Evolutionary conservation across 176 grass and related monocot species (phyloP).

Genomic region (Phyllostachys edulis): DNA sequence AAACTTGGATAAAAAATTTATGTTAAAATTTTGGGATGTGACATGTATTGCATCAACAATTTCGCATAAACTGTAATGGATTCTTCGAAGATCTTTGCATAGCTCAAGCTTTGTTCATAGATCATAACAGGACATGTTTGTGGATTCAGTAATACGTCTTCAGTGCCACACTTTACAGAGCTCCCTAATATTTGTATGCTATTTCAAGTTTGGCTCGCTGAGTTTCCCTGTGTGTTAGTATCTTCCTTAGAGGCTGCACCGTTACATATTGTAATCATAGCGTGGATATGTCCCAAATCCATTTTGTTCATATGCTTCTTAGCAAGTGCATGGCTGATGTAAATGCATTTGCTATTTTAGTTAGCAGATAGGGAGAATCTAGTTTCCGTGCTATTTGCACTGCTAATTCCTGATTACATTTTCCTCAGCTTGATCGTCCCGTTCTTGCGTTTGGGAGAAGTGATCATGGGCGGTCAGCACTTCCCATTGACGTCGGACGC

Average conservation of each 20-base stretch:
- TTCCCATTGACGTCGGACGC: conserved; percentile 80
- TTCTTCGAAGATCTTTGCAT: background rate
- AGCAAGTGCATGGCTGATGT: background rate
- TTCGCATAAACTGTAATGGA: background rate
- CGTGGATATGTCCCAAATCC: background rate
- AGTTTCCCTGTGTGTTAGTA: background rate
- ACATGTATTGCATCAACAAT: background rate
- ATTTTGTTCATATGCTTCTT: background rate
- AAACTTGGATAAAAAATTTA: no score
- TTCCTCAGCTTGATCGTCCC: conserved; percentile 71
- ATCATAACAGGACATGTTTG: background rate
- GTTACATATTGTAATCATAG: background rate
- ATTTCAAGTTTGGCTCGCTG: background rate
- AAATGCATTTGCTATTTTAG: background rate
- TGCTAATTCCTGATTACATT: conserved; percentile 15
- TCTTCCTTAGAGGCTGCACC: background rate
- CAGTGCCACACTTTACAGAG: background rate
- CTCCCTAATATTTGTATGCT: background rate
- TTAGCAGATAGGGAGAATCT: background rate
- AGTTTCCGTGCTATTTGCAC: background rate
- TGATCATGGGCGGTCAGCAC: conserved; percentile 49
- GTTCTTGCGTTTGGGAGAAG: conserved; percentile 88
- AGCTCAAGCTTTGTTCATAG: background rate
- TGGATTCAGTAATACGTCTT: background rate
- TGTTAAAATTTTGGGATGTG: no score